A percentile compares a stretch with the other conserved stretches of the same genome.
phyloP scores from a whole-genome alignment of 179 eudicot genomes.

The Silene vulgaris region DNA sequence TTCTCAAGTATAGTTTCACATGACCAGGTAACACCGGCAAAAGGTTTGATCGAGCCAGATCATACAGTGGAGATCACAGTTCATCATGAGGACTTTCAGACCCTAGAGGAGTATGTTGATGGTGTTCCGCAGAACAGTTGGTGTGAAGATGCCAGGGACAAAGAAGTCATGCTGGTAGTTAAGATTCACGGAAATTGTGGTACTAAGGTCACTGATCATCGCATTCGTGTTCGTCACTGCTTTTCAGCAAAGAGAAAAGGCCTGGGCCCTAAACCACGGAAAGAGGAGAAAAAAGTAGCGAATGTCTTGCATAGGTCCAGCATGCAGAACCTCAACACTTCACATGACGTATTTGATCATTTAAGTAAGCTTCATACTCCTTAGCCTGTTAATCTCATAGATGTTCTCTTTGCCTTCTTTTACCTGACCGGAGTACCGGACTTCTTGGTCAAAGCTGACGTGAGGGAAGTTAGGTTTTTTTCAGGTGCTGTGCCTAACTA shows the following conservation, averaged over 20 bases:
- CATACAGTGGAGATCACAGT: slow-evolving; percentile 65
- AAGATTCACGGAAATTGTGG: slow-evolving; percentile 60
- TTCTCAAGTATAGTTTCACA: slow-evolving; percentile 17
- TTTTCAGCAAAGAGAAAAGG: slow-evolving; percentile 39
- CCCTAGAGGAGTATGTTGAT: slow-evolving; percentile 72
- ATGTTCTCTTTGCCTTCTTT: not conserved
- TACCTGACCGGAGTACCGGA: not conserved
- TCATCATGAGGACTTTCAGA: slow-evolving; percentile 65
- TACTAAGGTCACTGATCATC: slow-evolving; percentile 47
- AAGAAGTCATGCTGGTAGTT: slow-evolving; percentile 62
- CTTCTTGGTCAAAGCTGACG: not conserved
- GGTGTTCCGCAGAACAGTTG: slow-evolving; percentile 75
- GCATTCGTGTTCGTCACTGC: slow-evolving; percentile 78
- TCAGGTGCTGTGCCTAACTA: not conserved
- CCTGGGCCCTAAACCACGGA: slow-evolving; percentile 25
- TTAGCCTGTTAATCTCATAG: slow-evolving; percentile 17
- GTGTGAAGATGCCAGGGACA: slow-evolving; percentile 95
- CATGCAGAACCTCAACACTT: slow-evolving; percentile 47
- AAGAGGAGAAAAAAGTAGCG: slow-evolving; percentile 28
- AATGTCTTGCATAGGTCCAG: slow-evolving; percentile 66
- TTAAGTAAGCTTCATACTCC: slow-evolving; percentile 50
- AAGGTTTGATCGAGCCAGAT: slow-evolving; percentile 68
- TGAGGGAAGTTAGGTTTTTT: not conserved
- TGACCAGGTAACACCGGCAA: slow-evolving; percentile 70
- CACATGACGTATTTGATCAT: slow-evolving; percentile 67